A percentile compares a stretch with the other conserved stretches of the same genome.
These are phyloP conservation scores for Petrea volubilis DNA, from an alignment of 257 asterid species.

Conservation along the genomic window DNA sequence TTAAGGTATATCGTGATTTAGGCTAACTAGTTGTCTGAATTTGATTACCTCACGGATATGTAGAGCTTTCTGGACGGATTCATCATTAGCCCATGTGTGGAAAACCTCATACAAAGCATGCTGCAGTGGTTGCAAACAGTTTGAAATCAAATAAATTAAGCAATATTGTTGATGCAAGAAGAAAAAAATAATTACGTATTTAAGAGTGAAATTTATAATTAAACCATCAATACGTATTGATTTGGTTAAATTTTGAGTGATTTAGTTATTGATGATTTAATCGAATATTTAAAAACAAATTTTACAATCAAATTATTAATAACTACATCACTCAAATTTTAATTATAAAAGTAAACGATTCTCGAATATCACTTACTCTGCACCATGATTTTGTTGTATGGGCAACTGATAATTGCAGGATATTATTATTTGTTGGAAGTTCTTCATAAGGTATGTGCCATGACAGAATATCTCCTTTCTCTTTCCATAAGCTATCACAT, in stretches of 20 bases:
- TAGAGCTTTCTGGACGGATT: slow-evolving; percentile 25
- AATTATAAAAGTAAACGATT: no score
- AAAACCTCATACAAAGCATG: neutral
- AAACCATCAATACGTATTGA: no score
- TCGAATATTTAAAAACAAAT: no score
- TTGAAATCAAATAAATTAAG: neutral
- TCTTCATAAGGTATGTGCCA: neutral
- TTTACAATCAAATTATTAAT: no score
- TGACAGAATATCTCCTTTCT: neutral
- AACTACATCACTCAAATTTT: no score
- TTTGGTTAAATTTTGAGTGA: no score
- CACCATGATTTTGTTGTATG: neutral
- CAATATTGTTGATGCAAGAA: no score
- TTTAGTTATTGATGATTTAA: no score
- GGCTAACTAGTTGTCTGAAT: no score
- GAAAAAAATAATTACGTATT: no score
- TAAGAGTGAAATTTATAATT: no score
- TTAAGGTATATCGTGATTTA: no score
- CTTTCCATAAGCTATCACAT: neutral
- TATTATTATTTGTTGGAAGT: neutral
- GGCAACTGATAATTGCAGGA: neutral
- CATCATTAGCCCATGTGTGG: slow-evolving; percentile 19
- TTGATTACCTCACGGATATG: slow-evolving; percentile 19
- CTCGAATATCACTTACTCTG: slow-evolving; percentile 7
- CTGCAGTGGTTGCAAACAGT: neutral